Base-by-base conservation (phyloP, 768 basidiomycete genomes). In the Lenzites betulinus region DNA sequence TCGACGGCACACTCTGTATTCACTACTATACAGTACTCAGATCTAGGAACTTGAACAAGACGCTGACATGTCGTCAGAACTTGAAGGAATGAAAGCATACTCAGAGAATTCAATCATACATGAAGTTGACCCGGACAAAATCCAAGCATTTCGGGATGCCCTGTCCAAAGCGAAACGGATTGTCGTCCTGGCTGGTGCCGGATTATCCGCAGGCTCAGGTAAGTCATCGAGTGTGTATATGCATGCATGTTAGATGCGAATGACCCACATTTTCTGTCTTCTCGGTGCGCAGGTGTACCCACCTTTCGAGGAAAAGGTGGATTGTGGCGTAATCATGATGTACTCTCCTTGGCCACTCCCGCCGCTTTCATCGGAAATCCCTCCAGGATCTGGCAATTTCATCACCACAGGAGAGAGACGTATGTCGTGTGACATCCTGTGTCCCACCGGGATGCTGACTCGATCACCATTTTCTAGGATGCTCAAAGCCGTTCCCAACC, bases 201-300 rank as follows among this genome's bases (percentile, higher is more conserved):
- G 84, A 6, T 73, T 86, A 20, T 86, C 83, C 12, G 83, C 83
- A 51, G 83, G 81, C 35, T 86, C 84, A 52, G 83, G 84, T 83
- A 30, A n/a, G n/a, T n/a, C n/a, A n/a, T n/a, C n/a, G n/a, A n/a
- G n/a, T n/a, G n/a, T n/a, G n/a, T n/a, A n/a, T n/a, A n/a, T n/a
- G n/a, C n/a, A n/a, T n/a, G n/a, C n/a, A n/a, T n/a, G n/a, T n/a
- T n/a, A n/a, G n/a, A n/a, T n/a, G n/a, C n/a, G n/a, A n/a, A n/a
- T n/a, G n/a, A n/a, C n/a, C n/a, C n/a, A n/a, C n/a, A n/a, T n/a
- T n/a, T n/a, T n/a, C n/a, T n/a, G n/a, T n/a, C n/a, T n/a, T n/a
- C n/a, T n/a, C n/a, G n/a, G n/a, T n/a, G n/a, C n/a, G 5, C 23
- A 71, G 70, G 70, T 11, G 67, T 71, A 18, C 79, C 81, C 6